Base-by-base conservation (phyloP, 1,284 basidiomycete genomes). In the Melampsora occidentalis region DNA sequence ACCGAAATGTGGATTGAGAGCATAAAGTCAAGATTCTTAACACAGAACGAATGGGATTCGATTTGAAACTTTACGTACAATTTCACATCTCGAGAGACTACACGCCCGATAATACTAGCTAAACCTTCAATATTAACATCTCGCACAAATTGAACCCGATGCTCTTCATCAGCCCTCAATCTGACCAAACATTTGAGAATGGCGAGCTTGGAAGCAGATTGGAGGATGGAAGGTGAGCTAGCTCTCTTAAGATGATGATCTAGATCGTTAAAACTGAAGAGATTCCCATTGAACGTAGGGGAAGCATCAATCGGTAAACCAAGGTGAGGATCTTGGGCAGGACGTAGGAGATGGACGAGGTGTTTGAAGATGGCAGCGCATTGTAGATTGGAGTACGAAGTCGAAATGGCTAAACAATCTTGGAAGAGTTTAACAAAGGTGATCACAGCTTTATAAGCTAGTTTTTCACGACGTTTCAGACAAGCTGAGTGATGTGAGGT, bases 141-240 rank as follows among this genome's bases (percentile, higher is more conserved):
- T 33, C 81, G 81, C 22, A 84, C 81, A 78, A 92, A 90, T 82
- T 91, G 97, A 53, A 99, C 83, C 18, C 90, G 87, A 82, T 99
- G 97, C 80, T 94, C 91, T 2, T 92, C 89, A 82, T 97, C 95
- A 0, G 93, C 94, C 67, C 97, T 87, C 28, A 99, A 85, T 14
- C 94, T 90, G 85, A 95, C 89, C 77, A 97, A 83, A 86, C 95
- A 97, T 81, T 96, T 93, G 10, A 99, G 85, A 2, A 91, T 87
- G 2, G 88, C 85, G 20, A 98, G 83, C 31, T 93, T 86, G 0
- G 91, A 90, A 22, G 87, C 85, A 0, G 81, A 76, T 6, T 79
- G 70, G n/a, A 79, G 65, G 68, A 75, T n/a, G 65, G 77, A n/a
- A 59, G 42, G 49, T 51, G 57, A 49, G 75, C n/a, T 76, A 69